Evolutionary conservation across 177 flowering plant species (phyloP), one percentile per base, ranked within the genome.

Genomic region (Vitis hybrid): DNA sequence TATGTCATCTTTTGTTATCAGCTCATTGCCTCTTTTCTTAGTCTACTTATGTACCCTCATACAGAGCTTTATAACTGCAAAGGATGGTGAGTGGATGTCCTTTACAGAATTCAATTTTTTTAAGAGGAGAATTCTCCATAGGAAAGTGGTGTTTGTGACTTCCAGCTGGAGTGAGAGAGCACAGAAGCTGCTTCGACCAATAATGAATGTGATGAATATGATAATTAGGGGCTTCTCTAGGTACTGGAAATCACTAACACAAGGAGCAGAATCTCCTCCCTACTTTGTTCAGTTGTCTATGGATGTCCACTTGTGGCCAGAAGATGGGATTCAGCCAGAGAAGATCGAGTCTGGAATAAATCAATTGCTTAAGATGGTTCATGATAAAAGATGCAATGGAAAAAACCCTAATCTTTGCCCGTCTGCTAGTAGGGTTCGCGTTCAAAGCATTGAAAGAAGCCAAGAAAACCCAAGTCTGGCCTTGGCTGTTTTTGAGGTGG

Each of bases 181-280:
- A 30, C 30, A 35, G 62, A 72, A 69, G 58, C 65, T 86, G 61
- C 66, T 87, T 19, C 70, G 75, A 52, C 72, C 74, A 49, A 60
- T 83, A 49, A 77, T 12, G 65, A 81, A 81, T 70, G 49, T 71
- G 67, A 52, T 79, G 2, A 74, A 65, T 61, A 69, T 71, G 80
- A 72, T 86, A 11, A 40, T 79, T 50, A 81, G 83, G 72, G 76
- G 84, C 81, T 74, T 87, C 24, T 79, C 48, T 63, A 81, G 91
- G 71, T 93, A 88, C 79, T 94, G 97, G 94, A 85, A 86, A 71
- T 91, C 98, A 72, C 70, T 96, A 76, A 91, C 89, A 3, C 89
- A 84, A 54, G 99, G 91, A 74, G 90, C 98, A 76, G 99, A 96
- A 78, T 88, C 99, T 56, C 97, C 99, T 68, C 99, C 99, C 46